Evolutionary conservation across 805 yeast genomes (phyloP).

Genomic region (Starmerella bacillaris): DNA sequence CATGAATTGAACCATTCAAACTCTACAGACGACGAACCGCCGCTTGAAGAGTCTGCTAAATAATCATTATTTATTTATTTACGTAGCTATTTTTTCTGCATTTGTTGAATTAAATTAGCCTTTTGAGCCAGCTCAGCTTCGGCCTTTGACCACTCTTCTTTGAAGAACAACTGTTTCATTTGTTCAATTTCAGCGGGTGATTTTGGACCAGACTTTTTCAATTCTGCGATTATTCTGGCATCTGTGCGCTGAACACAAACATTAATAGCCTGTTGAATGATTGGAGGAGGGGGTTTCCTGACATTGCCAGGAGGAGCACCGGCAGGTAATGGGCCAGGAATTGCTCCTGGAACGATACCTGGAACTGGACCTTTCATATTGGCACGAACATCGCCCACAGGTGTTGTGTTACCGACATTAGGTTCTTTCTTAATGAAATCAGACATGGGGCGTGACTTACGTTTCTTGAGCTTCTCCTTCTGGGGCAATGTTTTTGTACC

Average conservation of each 20-base stretch:
- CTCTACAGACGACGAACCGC: no score
- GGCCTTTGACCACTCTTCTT: constrained; percentile 15
- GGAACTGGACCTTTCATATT: constrained; percentile 1
- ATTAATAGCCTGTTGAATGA: constrained; percentile 10
- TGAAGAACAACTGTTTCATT: constrained; percentile 11
- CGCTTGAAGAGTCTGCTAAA: no score
- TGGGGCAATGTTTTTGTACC: constrained; percentile 24
- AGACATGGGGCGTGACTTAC: constrained; percentile 4
- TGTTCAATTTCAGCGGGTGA: constrained; percentile 9
- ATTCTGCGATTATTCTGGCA: constrained; percentile 5
- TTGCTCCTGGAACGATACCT: background rate
- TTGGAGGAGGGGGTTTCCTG: constrained; percentile 3
- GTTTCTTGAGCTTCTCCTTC: constrained; percentile 16
- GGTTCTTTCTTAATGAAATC: background rate
- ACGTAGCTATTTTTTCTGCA: constrained; percentile 1
- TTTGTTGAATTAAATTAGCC: background rate
- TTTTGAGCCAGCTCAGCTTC: constrained; percentile 11
- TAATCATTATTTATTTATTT: no score
- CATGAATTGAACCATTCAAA: no score
- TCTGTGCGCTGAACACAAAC: constrained; percentile 10
- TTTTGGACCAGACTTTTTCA: constrained; percentile 8
- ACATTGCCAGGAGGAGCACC: constrained; percentile 1
- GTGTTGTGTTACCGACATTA: no score
- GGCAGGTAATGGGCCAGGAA: background rate
- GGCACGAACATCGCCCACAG: background rate